A percentile compares a stretch with the other conserved stretches of the same genome.
These are phyloP conservation scores for Talaromyces funiculosus DNA, from an alignment of 2,329 filamentous ascomycete species.

Conservation along the genomic window DNA sequence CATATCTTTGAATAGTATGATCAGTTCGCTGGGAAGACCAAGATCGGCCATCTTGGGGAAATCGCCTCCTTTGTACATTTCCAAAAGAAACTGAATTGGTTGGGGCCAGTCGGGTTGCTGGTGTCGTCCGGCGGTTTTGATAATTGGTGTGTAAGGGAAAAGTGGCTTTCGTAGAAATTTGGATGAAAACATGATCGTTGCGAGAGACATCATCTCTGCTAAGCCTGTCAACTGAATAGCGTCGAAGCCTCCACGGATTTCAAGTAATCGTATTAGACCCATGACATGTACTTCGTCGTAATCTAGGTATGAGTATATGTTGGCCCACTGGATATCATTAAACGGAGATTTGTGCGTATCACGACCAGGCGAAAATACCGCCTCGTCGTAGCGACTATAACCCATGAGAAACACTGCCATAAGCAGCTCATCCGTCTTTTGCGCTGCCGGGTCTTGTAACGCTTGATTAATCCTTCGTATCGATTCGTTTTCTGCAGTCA, in stretches of 20 bases:
- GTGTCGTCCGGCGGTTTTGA: constrained; percentile 12
- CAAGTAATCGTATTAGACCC: constrained; percentile 21
- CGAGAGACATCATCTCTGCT: constrained; percentile 21
- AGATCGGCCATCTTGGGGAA: constrained; percentile 17
- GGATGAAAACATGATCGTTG: constrained; percentile 19
- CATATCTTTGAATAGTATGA: constrained; percentile 20
- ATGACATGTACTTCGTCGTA: constrained; percentile 21
- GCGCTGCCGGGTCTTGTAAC: constrained; percentile 16
- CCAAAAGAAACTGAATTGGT: constrained; percentile 15
- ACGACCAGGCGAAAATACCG: constrained; percentile 11
- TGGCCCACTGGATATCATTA: constrained; percentile 19
- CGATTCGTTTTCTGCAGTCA: constrained; percentile 18
- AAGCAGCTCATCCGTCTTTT: constrained; percentile 21
- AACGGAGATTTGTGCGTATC: constrained; percentile 20
- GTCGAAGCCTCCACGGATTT: constrained; percentile 20
- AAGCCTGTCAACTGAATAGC: constrained; percentile 20
- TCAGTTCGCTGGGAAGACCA: constrained; percentile 16
- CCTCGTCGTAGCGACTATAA: constrained; percentile 20
- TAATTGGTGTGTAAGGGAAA: constrained; percentile 18
- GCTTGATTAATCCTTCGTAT: constrained; percentile 21
- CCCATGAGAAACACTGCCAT: constrained; percentile 21
- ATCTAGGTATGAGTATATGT: constrained; percentile 20
- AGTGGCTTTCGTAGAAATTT: constrained; percentile 19
- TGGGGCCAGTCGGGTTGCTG: constrained; percentile 15
- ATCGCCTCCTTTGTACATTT: constrained; percentile 17